Conservation (phyloP, 768 basidiomycete species). For the Leccinum sublutescens region DNA sequence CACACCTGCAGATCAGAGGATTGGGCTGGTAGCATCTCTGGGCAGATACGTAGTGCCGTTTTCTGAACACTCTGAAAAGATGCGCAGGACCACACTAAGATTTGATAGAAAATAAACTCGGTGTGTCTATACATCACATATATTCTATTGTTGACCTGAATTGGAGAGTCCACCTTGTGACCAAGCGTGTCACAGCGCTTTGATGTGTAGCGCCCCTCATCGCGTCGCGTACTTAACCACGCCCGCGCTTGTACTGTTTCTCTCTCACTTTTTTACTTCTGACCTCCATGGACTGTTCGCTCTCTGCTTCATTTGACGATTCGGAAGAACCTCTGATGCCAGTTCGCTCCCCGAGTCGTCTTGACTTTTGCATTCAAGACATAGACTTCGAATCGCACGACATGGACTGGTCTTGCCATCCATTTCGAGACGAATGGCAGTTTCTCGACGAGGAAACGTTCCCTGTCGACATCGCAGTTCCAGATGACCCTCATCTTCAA, state of each 20-base stretch:
- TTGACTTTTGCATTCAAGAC: slow-evolving; percentile 37
- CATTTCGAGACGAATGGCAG: slow-evolving; percentile 1
- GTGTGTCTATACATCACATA: slow-evolving; percentile 26
- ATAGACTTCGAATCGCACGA: background rate
- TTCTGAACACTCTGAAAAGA: slow-evolving; percentile 38
- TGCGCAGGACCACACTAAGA: slow-evolving; percentile 34
- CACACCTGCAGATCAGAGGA: slow-evolving; percentile 23
- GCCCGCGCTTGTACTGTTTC: slow-evolving; percentile 2
- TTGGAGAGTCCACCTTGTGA: slow-evolving; percentile 20
- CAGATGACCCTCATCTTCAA: background rate
- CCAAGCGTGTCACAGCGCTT: slow-evolving; percentile 17
- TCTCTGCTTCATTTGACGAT: slow-evolving; percentile 8
- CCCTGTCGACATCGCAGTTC: background rate
- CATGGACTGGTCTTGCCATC: slow-evolving; percentile 13
- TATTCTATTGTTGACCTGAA: slow-evolving; percentile 10
- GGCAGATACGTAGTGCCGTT: slow-evolving; percentile 45
- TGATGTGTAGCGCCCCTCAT: slow-evolving; percentile 13
- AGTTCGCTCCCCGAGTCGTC: slow-evolving; percentile 47
- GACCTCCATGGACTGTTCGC: slow-evolving; percentile 12
- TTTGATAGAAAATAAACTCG: slow-evolving; percentile 21
- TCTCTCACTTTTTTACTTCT: background rate
- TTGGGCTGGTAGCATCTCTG: slow-evolving; percentile 28
- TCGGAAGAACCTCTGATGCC: slow-evolving; percentile 25
- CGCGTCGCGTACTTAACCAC: slow-evolving; percentile 11
- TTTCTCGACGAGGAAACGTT: slow-evolving; percentile 12